Conservation (phyloP, 805 yeast genomes). For the Wickerhamiella galacta region DNA sequence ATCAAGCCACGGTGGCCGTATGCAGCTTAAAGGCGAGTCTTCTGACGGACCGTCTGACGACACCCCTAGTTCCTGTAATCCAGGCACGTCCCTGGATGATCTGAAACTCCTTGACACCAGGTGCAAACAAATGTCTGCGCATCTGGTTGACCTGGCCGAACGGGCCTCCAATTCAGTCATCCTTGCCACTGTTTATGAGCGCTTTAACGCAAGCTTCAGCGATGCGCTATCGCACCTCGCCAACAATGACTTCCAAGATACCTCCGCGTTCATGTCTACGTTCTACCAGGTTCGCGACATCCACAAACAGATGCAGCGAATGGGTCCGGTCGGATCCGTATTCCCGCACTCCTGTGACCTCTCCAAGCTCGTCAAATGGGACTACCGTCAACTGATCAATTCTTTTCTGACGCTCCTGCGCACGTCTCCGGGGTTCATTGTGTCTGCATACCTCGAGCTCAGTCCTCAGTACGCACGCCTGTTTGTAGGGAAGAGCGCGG, state of each 20-base stretch:
- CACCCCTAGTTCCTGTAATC: no score
- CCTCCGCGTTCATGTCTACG: conserved; percentile 6
- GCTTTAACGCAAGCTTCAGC: conserved; percentile 1
- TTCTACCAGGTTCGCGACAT: conserved; percentile 15
- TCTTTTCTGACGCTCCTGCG: conserved; percentile 21
- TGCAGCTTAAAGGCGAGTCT: no score
- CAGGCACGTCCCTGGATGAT: no score
- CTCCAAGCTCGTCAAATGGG: conserved; percentile 12
- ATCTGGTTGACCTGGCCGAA: no score
- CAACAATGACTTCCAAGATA: conserved; percentile 5
- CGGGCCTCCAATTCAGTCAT: conserved; percentile 5
- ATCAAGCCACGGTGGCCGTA: no score
- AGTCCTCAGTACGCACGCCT: conserved; percentile 9
- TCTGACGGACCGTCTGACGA: no score
- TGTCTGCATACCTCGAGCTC: conserved; percentile 16
- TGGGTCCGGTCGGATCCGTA: conserved; percentile 9
- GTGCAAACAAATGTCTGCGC: no score
- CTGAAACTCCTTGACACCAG: no score
- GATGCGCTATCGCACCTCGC: background rate
- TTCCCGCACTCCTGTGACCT: conserved; percentile 4
- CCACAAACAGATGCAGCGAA: conserved; percentile 4
- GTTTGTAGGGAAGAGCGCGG: conserved; percentile 9
- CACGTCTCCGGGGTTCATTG: conserved; percentile 22
- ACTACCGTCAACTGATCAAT: conserved; percentile 18
- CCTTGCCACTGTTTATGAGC: conserved; percentile 5